A percentile compares a stretch with the other conserved stretches of the same genome.
These are phyloP conservation scores for Drechslera avenae DNA, from an alignment of 2,329 filamentous ascomycete species.

Conservation along the genomic window DNA sequence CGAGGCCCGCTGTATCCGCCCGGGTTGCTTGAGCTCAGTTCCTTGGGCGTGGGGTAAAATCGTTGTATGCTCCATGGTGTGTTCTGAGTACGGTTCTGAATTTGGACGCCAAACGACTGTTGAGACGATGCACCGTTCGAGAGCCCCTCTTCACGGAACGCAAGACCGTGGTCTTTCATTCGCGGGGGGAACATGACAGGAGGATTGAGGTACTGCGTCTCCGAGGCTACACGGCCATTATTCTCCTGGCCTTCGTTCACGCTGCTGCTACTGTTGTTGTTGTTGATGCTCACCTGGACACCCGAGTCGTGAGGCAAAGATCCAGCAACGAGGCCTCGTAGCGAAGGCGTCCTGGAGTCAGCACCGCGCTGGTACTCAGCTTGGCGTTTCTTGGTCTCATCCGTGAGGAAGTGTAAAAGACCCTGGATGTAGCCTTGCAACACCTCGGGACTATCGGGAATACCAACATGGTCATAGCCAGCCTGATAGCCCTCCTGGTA, in stretches of 20 bases:
- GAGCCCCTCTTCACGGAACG: conserved; percentile 15
- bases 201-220: conserved; percentile 18
- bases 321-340: conserved; percentile 32
- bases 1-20: conserved; percentile 11
- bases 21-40: conserved; percentile 19
- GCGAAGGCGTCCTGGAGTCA: conserved; percentile 29
- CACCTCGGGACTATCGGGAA: conserved; percentile 41
- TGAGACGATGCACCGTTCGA: conserved; percentile 18
- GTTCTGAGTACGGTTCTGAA: conserved; percentile 27
- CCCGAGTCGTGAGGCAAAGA: conserved; percentile 38
- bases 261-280: conserved; percentile 20
- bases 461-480: conserved; percentile 42
- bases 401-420: conserved; percentile 36
- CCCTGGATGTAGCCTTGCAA: conserved; percentile 44
- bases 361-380: conserved; percentile 15
- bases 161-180: conserved; percentile 23
- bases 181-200: conserved; percentile 20
- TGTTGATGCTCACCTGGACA: conserved; percentile 33
- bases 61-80: conserved; percentile 34
- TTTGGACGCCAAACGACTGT: conserved; percentile 35
- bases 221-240: conserved; percentile 21
- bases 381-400: conserved; percentile 30
- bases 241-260: conserved; percentile 34
- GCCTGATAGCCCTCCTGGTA: conserved; percentile 48
- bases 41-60: conserved; percentile 32